A percentile compares a stretch with the other conserved stretches of the same genome.
Evolutionary conservation across 2,329 filamentous ascomycete species (phyloP).

Genomic region (Colletotrichum sp.): DNA sequence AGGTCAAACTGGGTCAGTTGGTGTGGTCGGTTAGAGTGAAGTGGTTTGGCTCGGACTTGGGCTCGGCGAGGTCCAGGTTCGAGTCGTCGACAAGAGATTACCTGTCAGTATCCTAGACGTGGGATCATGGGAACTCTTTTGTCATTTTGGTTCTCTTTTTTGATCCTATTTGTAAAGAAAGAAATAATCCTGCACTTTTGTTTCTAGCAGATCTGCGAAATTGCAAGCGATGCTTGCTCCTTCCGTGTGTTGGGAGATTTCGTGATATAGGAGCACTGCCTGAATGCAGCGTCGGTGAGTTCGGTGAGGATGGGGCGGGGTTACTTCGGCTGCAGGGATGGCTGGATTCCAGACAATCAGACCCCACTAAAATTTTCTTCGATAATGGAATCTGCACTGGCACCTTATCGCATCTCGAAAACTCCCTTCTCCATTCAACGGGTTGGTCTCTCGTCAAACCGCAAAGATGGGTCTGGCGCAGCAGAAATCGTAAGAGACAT

Average conservation of each 20-base stretch:
- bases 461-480: slow-evolving; percentile 22
- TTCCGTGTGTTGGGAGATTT: neutral
- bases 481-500: slow-evolving; percentile 12
- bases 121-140: neutral
- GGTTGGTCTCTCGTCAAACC: slow-evolving; percentile 1
- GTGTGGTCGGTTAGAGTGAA: neutral
- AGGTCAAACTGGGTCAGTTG: neutral
- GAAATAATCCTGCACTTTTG: neutral
- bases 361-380: slow-evolving; percentile 22
- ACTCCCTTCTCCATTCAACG: neutral
- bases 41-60: neutral
- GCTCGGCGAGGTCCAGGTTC: neutral
- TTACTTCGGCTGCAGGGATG: slow-evolving; percentile 12
- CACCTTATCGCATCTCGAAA: slow-evolving; percentile 17
- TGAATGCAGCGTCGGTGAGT: neutral
- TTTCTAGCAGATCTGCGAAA: neutral
- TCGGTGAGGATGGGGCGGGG: neutral
- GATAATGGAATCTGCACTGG: slow-evolving; percentile 6
- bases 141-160: neutral
- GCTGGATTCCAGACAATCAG: neutral
- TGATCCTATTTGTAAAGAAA: neutral
- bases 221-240: neutral
- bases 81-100: neutral
- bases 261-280: neutral
- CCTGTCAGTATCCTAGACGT: neutral